A percentile compares a stretch with the other conserved stretches of the same genome.
These are phyloP conservation scores for Yamadazyma nakazawae DNA, from an alignment of 805 yeast genomes.

Conservation along the genomic window DNA sequence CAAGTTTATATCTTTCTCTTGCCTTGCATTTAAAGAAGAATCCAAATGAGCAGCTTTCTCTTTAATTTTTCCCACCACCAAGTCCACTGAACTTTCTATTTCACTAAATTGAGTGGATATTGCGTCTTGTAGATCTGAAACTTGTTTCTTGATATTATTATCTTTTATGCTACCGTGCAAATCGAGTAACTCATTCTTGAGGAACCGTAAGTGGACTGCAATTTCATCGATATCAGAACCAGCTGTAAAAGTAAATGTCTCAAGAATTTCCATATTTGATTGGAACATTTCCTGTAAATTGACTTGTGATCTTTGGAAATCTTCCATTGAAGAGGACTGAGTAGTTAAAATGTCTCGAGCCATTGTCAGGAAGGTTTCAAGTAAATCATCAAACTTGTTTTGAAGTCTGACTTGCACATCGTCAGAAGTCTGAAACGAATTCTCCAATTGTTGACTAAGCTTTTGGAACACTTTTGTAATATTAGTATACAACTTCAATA, in stretches of 20 bases:
- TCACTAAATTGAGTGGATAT: conserved; percentile 3
- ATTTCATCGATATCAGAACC: conserved; percentile 10
- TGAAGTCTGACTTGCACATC: conserved; percentile 8
- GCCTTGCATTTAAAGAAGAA: conserved; percentile 3
- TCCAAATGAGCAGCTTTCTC: conserved; percentile 4
- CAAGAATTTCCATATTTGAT: background rate
- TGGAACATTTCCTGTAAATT: background rate
- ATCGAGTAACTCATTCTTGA: conserved; percentile 5
- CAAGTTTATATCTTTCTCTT: conserved; percentile 1
- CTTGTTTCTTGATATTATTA: background rate
- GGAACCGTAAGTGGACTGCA: conserved; percentile 11
- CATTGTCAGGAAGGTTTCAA: background rate
- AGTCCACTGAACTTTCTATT: conserved; percentile 1
- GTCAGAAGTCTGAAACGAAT: conserved; percentile 3
- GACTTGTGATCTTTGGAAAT: background rate
- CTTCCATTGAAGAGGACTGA: background rate
- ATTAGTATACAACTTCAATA: conserved; percentile 44
- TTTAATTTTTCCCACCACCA: background rate
- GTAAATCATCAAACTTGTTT: conserved; percentile 13
- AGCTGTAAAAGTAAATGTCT: background rate
- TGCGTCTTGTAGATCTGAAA: background rate
- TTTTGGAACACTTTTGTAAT: conserved; percentile 32
- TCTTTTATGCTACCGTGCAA: background rate
- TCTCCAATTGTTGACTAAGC: conserved; percentile 2
- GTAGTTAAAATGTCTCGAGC: background rate